Percentiles rank a stretch among this genome's conserved stretches.
Evolutionary conservation across 305 asterid genomes (phyloP).

Genomic region (Caryopteris hybrid): DNA sequence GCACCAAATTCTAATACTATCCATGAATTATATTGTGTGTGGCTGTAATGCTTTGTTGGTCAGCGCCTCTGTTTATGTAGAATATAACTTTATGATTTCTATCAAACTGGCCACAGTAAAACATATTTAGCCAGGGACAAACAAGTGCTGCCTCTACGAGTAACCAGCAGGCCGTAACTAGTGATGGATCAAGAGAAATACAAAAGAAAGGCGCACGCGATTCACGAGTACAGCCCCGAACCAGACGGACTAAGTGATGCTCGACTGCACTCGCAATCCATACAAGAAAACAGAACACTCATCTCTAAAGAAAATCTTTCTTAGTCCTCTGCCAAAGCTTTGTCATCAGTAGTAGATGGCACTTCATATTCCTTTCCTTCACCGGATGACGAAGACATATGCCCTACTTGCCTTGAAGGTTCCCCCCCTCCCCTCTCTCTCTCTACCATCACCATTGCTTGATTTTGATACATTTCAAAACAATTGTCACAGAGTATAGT

Average conservation of each 20-base stretch:
- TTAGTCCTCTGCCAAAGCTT: slow-evolving; percentile 18
- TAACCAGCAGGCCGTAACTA: too few relatives aligned
- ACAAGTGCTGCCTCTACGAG: not conserved
- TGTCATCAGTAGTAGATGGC: slow-evolving; percentile 2
- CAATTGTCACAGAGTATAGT: slow-evolving; percentile 27
- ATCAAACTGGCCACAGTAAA: slow-evolving; percentile 16
- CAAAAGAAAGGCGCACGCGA: slow-evolving; percentile 20
- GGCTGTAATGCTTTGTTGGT: not conserved
- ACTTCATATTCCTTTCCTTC: slow-evolving; percentile 7
- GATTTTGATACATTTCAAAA: not conserved
- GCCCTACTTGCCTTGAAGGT: slow-evolving; percentile 82
- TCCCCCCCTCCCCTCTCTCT: not conserved
- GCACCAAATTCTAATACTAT: too few relatives aligned
- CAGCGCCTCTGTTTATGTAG: not conserved
- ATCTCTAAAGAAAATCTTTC: slow-evolving; percentile 11
- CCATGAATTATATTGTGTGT: too few relatives aligned
- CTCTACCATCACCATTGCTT: not conserved
- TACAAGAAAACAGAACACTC: slow-evolving; percentile 3
- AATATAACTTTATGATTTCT: not conserved
- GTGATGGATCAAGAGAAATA: not conserved
- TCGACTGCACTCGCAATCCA: not conserved
- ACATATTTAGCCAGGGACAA: slow-evolving; percentile 3
- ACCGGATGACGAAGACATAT: slow-evolving; percentile 44
- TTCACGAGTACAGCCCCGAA: slow-evolving; percentile 25
- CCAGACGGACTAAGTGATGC: slow-evolving; percentile 14